A percentile compares a stretch with the other conserved stretches of the same genome.
These are phyloP conservation scores for Mariannaea sp. DNA, from an alignment of 2,329 filamentous ascomycete genomes.

Conservation along the genomic window DNA sequence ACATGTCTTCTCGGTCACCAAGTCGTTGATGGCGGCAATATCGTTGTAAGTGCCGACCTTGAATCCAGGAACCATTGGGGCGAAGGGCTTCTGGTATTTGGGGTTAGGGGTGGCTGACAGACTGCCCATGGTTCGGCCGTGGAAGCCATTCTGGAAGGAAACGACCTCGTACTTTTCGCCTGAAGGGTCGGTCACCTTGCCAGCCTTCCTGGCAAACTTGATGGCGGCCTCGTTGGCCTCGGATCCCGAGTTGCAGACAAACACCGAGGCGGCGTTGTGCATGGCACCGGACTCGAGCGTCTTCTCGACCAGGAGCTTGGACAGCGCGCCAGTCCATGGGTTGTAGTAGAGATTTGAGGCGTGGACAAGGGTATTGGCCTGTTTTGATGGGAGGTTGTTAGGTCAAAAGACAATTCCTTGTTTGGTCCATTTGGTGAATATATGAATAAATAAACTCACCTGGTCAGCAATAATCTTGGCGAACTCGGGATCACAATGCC, in stretches of 20 bases:
- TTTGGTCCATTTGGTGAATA: too few relatives aligned
- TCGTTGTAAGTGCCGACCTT: slow-evolving; percentile 87
- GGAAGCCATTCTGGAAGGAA: slow-evolving; percentile 90
- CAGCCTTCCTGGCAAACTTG: slow-evolving; percentile 93
- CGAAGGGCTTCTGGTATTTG: slow-evolving; percentile 95
- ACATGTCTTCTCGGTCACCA: slow-evolving; percentile 86
- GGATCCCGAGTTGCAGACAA: slow-evolving; percentile 94
- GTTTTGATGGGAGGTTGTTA: too few relatives aligned
- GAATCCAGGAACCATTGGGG: slow-evolving; percentile 95
- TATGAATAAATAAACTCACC: slow-evolving; percentile 53
- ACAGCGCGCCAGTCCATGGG: slow-evolving; percentile 89
- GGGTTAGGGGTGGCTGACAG: slow-evolving; percentile 96
- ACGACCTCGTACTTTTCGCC: slow-evolving; percentile 82
- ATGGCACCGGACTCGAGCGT: slow-evolving; percentile 81
- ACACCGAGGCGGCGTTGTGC: slow-evolving; percentile 78
- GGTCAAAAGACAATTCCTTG: too few relatives aligned
- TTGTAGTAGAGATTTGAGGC: slow-evolving; percentile 98
- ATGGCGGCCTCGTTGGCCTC: slow-evolving; percentile 98
- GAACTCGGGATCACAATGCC: slow-evolving; percentile 85
- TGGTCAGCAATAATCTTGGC: slow-evolving; percentile 77
- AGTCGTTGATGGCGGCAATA: slow-evolving; percentile 67
- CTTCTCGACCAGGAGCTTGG: slow-evolving; percentile 80
- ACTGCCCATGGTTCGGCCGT: slow-evolving; percentile 94
- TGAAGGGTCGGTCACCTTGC: slow-evolving; percentile 73
- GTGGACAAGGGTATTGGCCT: slow-evolving; percentile 80